These are phyloP conservation scores for Ormosia semicastrata DNA, from an alignment of 306 rosid genomes.

Conservation along the genomic window DNA sequence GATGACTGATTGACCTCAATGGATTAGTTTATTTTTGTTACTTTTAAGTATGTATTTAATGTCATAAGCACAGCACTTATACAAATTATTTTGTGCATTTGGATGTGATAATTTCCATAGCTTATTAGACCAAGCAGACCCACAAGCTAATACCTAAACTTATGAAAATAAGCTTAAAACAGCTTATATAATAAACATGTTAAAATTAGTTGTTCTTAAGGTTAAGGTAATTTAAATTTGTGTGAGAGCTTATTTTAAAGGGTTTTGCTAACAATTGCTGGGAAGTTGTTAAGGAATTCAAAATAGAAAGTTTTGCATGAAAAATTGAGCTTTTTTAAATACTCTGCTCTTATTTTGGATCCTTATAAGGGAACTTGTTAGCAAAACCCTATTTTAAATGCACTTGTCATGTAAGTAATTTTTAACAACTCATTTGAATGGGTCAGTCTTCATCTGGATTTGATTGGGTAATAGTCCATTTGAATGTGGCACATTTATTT, in stretches of 20 bases:
- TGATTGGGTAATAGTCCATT: slow-evolving; percentile 5
- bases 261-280: too few species aligned
- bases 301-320: too few species aligned
- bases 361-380: too few species aligned
- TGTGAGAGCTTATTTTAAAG: not conserved
- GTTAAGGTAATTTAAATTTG: not conserved
- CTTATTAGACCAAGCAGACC: not conserved
- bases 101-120: not conserved
- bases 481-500: not conserved
- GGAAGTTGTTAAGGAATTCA: too few species aligned
- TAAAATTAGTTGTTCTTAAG: not conserved
- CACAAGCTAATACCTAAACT: not conserved
- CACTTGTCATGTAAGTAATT: not conserved
- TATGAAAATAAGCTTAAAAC: not conserved
- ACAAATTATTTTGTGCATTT: slow-evolving; percentile 10
- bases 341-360: too few species aligned
- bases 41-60: not conserved
- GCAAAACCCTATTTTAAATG: not conserved
- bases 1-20: not conserved
- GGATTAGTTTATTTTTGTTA: slow-evolving; percentile 4
- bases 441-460: slow-evolving; percentile 7
- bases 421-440: not conserved
- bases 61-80: not conserved
- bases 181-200: not conserved
- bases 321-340: too few species aligned